phyloP scores from a whole-genome alignment of 345 rosid species.

The Sonneratia alba region DNA sequence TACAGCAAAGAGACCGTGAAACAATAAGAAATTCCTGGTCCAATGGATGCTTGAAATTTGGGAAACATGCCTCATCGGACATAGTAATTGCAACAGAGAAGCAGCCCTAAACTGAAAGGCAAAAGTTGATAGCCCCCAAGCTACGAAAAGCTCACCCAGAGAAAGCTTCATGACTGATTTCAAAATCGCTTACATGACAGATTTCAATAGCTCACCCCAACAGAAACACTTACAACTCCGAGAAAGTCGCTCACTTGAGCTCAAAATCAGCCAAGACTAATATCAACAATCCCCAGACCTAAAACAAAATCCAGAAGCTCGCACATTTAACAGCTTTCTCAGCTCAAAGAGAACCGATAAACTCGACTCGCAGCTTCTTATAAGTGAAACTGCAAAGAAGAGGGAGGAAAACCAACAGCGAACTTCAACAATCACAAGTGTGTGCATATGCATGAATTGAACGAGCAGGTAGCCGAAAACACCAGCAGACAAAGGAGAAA shows the following conservation, averaged over 20 bases:
- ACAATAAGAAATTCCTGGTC: not conserved
- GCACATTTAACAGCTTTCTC: not conserved
- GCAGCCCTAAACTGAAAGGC: not conserved
- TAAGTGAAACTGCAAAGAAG: not conserved
- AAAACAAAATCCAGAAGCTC: not conserved
- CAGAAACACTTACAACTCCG: not conserved
- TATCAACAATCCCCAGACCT: not conserved
- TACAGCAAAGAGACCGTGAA: not conserved
- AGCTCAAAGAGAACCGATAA: not conserved
- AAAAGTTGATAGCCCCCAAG: not conserved
- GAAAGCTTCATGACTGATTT: not conserved
- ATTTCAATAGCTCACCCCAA: too few relatives aligned
- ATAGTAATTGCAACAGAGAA: not conserved
- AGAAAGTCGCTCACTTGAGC: not conserved
- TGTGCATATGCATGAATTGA: not conserved
- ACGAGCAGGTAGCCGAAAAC: not conserved
- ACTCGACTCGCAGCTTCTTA: not conserved
- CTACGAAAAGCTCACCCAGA: not conserved
- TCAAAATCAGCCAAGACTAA: not conserved
- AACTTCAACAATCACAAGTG: not conserved
- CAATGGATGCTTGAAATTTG: not conserved
- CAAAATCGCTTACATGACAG: too few relatives aligned
- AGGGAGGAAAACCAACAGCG: not conserved
- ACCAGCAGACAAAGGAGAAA: not conserved
- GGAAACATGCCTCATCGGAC: not conserved